Percentiles rank a stretch among this genome's conserved stretches.
Conservation (phyloP, 2,329 filamentous ascomycete genomes). For the Fusarium musae region DNA sequence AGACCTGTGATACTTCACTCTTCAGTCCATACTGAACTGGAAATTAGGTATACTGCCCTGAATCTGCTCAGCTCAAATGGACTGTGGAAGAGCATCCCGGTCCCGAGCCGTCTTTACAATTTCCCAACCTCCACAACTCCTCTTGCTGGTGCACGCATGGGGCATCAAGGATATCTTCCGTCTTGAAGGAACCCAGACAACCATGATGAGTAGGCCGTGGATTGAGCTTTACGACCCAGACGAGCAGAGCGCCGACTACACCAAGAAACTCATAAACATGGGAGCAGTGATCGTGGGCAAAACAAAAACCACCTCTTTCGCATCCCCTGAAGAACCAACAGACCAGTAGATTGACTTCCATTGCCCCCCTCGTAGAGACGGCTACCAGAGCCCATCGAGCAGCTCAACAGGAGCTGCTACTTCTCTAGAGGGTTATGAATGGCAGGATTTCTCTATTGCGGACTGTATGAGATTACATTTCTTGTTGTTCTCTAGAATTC, state of each 20-base stretch:
- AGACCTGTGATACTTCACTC: fast-evolving
- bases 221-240: neutral
- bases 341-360: neutral
- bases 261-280: fast-evolving
- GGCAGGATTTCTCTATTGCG: neutral
- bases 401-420: fast-evolving
- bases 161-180: neutral
- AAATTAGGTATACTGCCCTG: fast-evolving
- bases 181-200: fast-evolving
- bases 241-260: neutral
- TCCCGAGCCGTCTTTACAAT: neutral
- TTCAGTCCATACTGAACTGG: neutral
- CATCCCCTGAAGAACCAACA: neutral
- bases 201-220: neutral
- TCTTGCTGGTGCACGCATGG: neutral
- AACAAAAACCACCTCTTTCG: fast-evolving
- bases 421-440: fast-evolving
- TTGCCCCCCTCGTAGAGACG: neutral
- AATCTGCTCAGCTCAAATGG: neutral
- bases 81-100: fast-evolving
- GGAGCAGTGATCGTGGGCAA: neutral
- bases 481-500: neutral
- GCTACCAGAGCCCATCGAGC: neutral
- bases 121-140: fast-evolving
- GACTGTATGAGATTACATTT: neutral